phyloP scores from a whole-genome alignment of 139 green algal genomes.

The Zygnema cylindricum region DNA sequence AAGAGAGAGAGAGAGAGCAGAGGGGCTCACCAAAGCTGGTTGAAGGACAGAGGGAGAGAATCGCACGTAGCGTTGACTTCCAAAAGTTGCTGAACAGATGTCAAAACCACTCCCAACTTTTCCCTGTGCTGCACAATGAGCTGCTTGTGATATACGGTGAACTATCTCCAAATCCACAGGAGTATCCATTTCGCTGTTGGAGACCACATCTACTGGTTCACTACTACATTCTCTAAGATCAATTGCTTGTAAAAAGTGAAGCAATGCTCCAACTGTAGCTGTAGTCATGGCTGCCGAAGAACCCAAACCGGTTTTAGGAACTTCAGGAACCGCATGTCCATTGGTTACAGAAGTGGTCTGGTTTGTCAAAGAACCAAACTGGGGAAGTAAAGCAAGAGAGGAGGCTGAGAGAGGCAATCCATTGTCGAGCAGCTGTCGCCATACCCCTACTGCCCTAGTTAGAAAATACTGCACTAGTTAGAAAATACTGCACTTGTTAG shows the following conservation, averaged over 20 bases:
- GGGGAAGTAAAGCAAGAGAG: slow-evolving; percentile 30
- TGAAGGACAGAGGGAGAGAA: slow-evolving; percentile 45
- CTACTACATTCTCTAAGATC: neutral
- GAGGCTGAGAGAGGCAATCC: slow-evolving; percentile 33
- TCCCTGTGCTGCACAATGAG: slow-evolving; percentile 56
- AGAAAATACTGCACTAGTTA: neutral
- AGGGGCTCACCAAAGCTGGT: slow-evolving; percentile 16
- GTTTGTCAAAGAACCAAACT: slow-evolving; percentile 9
- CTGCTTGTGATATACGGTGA: slow-evolving; percentile 51
- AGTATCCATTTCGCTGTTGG: neutral
- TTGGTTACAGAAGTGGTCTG: neutral
- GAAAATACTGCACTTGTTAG: slow-evolving; percentile 7
- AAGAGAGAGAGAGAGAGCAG: neutral
- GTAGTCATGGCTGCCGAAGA: slow-evolving; percentile 59
- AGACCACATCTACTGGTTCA: neutral
- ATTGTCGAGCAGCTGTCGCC: slow-evolving; percentile 25
- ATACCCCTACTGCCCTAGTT: neutral
- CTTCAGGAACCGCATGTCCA: neutral
- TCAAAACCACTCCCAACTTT: slow-evolving; percentile 64
- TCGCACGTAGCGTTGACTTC: slow-evolving; percentile 60
- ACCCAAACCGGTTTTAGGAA: slow-evolving; percentile 59
- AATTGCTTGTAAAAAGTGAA: slow-evolving; percentile 37
- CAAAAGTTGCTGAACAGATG: slow-evolving; percentile 57
- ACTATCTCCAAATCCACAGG: slow-evolving; percentile 31
- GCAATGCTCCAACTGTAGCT: slow-evolving; percentile 35